Conservation (phyloP, 176 grass and related monocot species). For the Paspalum notatum region DNA sequence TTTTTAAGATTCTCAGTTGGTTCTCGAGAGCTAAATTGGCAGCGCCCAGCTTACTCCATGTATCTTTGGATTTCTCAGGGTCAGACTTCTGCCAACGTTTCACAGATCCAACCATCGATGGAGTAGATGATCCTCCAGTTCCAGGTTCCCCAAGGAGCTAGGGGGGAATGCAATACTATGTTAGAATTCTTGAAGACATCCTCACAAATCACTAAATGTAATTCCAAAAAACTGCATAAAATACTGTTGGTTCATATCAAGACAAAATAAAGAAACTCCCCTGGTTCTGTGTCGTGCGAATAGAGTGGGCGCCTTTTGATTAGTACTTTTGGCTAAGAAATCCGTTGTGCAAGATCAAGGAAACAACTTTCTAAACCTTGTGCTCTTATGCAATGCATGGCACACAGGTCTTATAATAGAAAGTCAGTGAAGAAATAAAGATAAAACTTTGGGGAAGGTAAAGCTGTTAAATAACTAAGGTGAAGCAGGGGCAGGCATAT, state of each 20-base stretch:
- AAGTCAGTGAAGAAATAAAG: background rate
- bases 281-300: background rate
- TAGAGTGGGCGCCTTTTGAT: background rate
- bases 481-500: background rate
- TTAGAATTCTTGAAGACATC: constrained; percentile 29
- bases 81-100: constrained; percentile 85
- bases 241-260: background rate
- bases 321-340: background rate
- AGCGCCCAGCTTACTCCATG: constrained; percentile 66
- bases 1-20: constrained; percentile 69
- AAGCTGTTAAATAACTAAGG: constrained; percentile 1
- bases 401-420: background rate
- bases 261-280: background rate
- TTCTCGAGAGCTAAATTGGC: constrained; percentile 75
- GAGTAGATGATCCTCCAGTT: constrained; percentile 91
- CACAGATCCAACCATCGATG: constrained; percentile 94
- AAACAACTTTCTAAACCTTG: background rate
- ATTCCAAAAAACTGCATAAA: constrained; percentile 25
- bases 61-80: constrained; percentile 79
- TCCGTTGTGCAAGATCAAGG: background rate
- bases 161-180: constrained; percentile 19
- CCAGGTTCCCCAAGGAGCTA: constrained; percentile 95
- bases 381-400: background rate
- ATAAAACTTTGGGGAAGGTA: background rate
- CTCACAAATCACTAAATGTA: background rate